phyloP scores from a whole-genome alignment of 345 rosid genomes.

The Salix suchowensis region DNA sequence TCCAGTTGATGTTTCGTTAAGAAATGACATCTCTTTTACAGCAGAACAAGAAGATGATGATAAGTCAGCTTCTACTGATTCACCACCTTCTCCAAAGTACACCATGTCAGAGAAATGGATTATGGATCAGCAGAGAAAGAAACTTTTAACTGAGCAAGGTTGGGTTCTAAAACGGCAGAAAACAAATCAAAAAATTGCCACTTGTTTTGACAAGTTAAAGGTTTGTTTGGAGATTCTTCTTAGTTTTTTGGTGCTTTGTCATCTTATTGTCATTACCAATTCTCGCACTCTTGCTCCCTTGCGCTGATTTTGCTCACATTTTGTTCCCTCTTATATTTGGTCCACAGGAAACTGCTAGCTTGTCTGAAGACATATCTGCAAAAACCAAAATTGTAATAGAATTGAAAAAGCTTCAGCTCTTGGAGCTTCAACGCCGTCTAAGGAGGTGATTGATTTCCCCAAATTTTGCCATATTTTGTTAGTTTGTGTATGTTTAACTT shows the following conservation, averaged over 20 bases:
- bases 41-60: slow-evolving; percentile 57
- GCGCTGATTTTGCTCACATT: neutral
- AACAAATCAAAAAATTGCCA: slow-evolving; percentile 51
- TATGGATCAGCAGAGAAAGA: slow-evolving; percentile 60
- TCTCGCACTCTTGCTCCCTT: neutral
- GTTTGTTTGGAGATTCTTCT: slow-evolving; percentile 31
- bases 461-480: neutral
- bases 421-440: slow-evolving; percentile 72
- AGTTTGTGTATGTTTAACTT: neutral
- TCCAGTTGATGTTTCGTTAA: slow-evolving; percentile 17
- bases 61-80: slow-evolving; percentile 33
- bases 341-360: slow-evolving; percentile 66
- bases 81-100: slow-evolving; percentile 50
- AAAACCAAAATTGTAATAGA: slow-evolving; percentile 89
- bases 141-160: slow-evolving; percentile 44
- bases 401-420: slow-evolving; percentile 80
- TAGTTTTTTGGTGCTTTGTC: neutral
- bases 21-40: slow-evolving; percentile 27
- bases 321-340: slow-evolving; percentile 4
- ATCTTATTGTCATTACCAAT: neutral
- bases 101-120: slow-evolving; percentile 89
- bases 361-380: slow-evolving; percentile 77
- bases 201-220: slow-evolving; percentile 63
- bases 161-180: slow-evolving; percentile 65
- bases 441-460: slow-evolving; percentile 50